Percentiles rank a stretch among this genome's conserved stretches.
These are phyloP conservation scores for Fagopyrum tataricum DNA, from an alignment of 148 eudicot genomes.

Conservation along the genomic window DNA sequence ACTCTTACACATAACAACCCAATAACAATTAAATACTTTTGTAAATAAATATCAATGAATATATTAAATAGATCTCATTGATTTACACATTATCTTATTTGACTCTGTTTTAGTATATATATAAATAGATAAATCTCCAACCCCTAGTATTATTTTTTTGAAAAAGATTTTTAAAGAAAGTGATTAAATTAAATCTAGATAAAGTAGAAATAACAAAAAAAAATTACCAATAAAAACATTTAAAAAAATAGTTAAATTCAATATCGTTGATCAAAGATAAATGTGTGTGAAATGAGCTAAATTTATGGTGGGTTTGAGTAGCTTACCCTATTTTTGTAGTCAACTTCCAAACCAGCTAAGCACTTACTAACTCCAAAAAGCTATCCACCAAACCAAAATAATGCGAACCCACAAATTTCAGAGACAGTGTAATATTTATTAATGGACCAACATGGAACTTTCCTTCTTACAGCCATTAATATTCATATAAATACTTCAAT, in stretches of 20 bases:
- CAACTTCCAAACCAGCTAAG: conserved; percentile 8
- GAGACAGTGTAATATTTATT: not conserved
- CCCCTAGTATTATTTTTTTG: too few relatives aligned
- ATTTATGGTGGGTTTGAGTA: not conserved
- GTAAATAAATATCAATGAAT: too few relatives aligned
- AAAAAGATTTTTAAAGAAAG: too few relatives aligned
- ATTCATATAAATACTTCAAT: not conserved
- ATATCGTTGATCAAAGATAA: not conserved
- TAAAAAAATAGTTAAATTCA: not conserved
- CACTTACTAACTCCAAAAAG: not conserved
- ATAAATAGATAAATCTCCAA: too few relatives aligned
- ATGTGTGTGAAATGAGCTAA: not conserved
- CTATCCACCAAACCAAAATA: not conserved
- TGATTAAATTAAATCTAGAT: too few relatives aligned
- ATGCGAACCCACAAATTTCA: not conserved
- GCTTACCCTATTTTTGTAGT: not conserved
- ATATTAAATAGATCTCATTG: too few relatives aligned
- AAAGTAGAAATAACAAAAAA: too few relatives aligned
- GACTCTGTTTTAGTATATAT: too few relatives aligned
- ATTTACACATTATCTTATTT: too few relatives aligned
- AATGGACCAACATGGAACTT: not conserved
- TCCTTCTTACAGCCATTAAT: not conserved
- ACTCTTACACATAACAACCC: too few relatives aligned
- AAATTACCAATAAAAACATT: not conserved
- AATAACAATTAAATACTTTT: too few relatives aligned